Base-by-base conservation (phyloP, 345 rosid genomes). In the Noccaea bulbosa region DNA sequence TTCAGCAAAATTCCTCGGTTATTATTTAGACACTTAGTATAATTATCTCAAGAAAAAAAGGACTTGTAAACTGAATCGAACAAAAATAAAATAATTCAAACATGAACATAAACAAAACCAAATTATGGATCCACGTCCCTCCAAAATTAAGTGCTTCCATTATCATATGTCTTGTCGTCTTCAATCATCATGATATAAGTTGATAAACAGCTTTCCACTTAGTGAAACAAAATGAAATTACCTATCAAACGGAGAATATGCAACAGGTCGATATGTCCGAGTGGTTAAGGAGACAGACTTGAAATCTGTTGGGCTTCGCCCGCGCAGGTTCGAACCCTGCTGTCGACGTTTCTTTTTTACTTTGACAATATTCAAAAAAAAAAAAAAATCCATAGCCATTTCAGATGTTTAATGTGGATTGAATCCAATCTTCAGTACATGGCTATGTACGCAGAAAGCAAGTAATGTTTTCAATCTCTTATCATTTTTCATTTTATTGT, bases 261-360 rank as follows among this genome's bases (percentile, higher is more conserved):
- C 65, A 40, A 40, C 5, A 1, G 2, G 94, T 89, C 94, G 88
- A 87, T 91, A 91, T 91, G 96, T 91, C 96, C 90, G 94, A 91
- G 96, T 87, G 92, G 92, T 91, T 85, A 91, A 87, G 96, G 96
- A 89, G 96, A 84, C 88, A 88, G 93, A 89, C 95, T 87, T 87
- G 93, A 91, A 86, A 90, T 90, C 88, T 86, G 85, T 85, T 86
- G 88, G 88, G 89, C 77, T 80, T 15, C 65, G 85, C 88, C 88
- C 86, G 85, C 89, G 89, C 88, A 85, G 87, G 86, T 88, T 88
- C 90, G 87, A 88, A 85, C 83, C 88, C 90, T 86, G 85, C 86
- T 86, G 90, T 88, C 88, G 85, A 85, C 88, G 91, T 16, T 11
- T 0, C 0, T n/a, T n/a, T n/a, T n/a, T n/a, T n/a, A n/a, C n/a